Base-by-base conservation (phyloP, 306 rosid species). In the Heteromeles arbutifolia region DNA sequence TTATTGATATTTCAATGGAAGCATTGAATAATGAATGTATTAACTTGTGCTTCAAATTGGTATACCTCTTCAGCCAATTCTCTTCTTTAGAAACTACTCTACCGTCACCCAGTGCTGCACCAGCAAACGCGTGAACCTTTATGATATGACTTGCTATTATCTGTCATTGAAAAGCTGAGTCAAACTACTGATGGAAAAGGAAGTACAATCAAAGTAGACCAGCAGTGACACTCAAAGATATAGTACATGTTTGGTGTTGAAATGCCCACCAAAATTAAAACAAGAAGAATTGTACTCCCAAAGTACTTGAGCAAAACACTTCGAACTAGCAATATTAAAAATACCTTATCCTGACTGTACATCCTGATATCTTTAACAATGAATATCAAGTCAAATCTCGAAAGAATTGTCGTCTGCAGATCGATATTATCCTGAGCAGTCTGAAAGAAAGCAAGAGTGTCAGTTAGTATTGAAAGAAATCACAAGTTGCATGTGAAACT, bases 381-480 rank as follows among this genome's bases (percentile, higher is more conserved):
- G 88, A 95, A 95, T 78, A 92, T 95, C 79, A 95, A 83, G 80
- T 95, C 99, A 80, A 95, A 95, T 81, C 99, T 86, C 72, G 99
- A 95, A 73, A 95, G 97, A 88, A 95, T 95, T 25, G 99, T 95
- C 2, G 99, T 95, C 91, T 95, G 99, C 88, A 95, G 83, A 87
- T 95, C 99, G 70, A 95, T 95, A 77, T 95, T 95, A 77, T 95
- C 99, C 88, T 95, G 99, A 34, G 99, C 97, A 74, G 99, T 90
- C 99, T 95, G 97, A 58, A 78, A 77, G 63, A 85, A 69, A 56
- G 74, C 31, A 66, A 74, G 19, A n/a, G 67, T 64, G 65, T 21
- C 41, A 62, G 71, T 89, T 76, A 86, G 84, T 74, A 66, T 63
- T 26, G 41, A 28, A 28, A 65, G n/a, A 37, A 44, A 13, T 26